Base-by-base conservation (phyloP, 306 rosid genomes). In the Trifolium dubium region DNA sequence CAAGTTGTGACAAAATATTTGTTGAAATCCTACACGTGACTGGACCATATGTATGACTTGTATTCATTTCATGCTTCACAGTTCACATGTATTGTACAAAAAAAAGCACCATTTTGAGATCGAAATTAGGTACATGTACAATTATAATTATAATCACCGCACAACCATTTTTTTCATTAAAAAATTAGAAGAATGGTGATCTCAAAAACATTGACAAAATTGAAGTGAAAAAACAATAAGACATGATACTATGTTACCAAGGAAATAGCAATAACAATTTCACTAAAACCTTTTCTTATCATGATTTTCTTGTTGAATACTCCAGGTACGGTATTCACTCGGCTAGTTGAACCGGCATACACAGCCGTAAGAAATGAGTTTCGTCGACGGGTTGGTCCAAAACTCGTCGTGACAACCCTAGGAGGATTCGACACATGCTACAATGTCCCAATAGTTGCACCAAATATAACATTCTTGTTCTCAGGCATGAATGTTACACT, bases 401-500 rank as follows among this genome's bases (percentile, higher is more conserved):
- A 55, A 10, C 10, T 85, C 3, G n/a, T 72, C 0, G 86, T 85
- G 62, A 83, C 97, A 7, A 23, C 84, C 5, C 80, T 95, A 1
- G 99, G 99, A 12, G 99, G 99, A 15, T 95, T 95, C 18, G 99
- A 95, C 82, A 95, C 99, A 4, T 95, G 99, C 82, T 95, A 95
- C 80, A 43, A 69, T 0, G 86, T 72, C 3, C 96, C 99, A 5
- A 85, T 95, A 7, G 74, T 81, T 0, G 88, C 82, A n/a, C 99
- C 99, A 0, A 87, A 88, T 1, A 80, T 95, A 39, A 95, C 96
- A 12, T 86, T 95, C 44, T 61, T 92, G 96, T 95, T 95, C 66
- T 28, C 91, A 0, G 99, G 97, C 72, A 79, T 95, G 98, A 95
- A 95, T 28, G 89, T 95, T 47, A 90, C 99, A 1, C 85, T 95